Base-by-base conservation (phyloP, 257 asterid species). In the Capsicum pubescens region DNA sequence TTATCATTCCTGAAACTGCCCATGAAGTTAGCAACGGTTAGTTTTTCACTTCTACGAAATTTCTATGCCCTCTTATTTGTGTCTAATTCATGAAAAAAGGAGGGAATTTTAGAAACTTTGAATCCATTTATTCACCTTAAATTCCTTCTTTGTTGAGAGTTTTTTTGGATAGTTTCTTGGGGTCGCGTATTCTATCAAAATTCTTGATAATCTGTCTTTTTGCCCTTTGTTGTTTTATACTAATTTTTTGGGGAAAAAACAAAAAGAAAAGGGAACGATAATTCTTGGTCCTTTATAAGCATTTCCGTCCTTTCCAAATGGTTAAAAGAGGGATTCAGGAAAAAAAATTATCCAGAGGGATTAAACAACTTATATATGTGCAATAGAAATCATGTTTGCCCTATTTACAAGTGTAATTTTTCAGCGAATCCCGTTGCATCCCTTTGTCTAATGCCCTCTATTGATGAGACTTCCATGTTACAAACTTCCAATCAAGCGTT, bases 11-110 rank as follows among this genome's bases (percentile, higher is more conserved):
- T 8, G 98, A 91, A 2, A 96, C 98, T 61, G 98, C 99, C 39
- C 99, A 96, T 81, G 91, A 89, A 86, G 95, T 96, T 86, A 96
- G 99, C 92, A 90, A 87, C 6, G 99, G 99, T 96, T 36, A 83
- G 84, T 57, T 85, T 64, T 39, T 82, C 78, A 57, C 9, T 81
- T 50, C 4, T 60, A 60, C 3, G 12, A n/a, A 17, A 16, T 21
- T 58, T 17, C 8, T 59, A 17, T n/a, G 15, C 3, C 42, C 16
- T 63, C 11, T 63, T 21, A 32, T 64, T 64, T 6, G 16, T 13
- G 8, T 66, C 69, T 66, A 11, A 8, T 46, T 6, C 56, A 44
- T 71, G 13, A 15, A 68, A 68, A 61, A 68, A 7, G 3, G 13
- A 39, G 7, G 54, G 54, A 76, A 68, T 14, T 68, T 68, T 15